Evolutionary conservation across 352 stramenopile genomes (phyloP).

Genomic region (Elongisporangium prolatum): DNA sequence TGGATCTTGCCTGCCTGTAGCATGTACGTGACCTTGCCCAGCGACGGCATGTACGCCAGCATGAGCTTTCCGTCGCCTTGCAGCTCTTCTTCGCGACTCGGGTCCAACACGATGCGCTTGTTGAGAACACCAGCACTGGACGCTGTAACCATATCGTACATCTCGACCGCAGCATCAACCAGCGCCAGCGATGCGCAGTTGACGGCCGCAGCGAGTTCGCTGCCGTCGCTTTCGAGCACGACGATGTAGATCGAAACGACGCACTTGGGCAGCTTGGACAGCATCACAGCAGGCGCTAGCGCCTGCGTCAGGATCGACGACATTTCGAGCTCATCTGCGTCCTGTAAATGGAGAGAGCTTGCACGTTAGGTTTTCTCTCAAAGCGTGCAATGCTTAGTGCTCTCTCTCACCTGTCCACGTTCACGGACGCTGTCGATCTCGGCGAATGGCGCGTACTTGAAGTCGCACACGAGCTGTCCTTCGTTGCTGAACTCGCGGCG

Average conservation of each 20-base stretch:
- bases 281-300: constrained; percentile 75
- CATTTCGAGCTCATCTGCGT: constrained; percentile 77
- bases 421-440: constrained; percentile 53
- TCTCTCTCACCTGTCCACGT: constrained; percentile 32
- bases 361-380: not conserved
- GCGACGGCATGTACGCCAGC: constrained; percentile 84
- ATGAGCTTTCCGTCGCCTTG: constrained; percentile 56
- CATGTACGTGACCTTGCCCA: constrained; percentile 84
- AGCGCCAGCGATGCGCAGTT: constrained; percentile 87
- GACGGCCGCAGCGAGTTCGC: constrained; percentile 76
- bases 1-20: constrained; percentile 78
- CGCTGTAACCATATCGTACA: constrained; percentile 88
- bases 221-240: constrained; percentile 83
- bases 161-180: constrained; percentile 87
- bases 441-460: constrained; percentile 86
- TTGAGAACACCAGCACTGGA: constrained; percentile 61
- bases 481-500: constrained; percentile 83
- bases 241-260: constrained; percentile 87
- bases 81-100: constrained; percentile 58
- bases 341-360: constrained; percentile 7
- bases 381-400: not conserved
- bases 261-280: constrained; percentile 88
- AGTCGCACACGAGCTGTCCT: constrained; percentile 83
- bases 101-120: constrained; percentile 60
- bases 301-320: constrained; percentile 73